Conservation (phyloP, 2,329 filamentous ascomycete genomes). For the Epichloe coenophiala region DNA sequence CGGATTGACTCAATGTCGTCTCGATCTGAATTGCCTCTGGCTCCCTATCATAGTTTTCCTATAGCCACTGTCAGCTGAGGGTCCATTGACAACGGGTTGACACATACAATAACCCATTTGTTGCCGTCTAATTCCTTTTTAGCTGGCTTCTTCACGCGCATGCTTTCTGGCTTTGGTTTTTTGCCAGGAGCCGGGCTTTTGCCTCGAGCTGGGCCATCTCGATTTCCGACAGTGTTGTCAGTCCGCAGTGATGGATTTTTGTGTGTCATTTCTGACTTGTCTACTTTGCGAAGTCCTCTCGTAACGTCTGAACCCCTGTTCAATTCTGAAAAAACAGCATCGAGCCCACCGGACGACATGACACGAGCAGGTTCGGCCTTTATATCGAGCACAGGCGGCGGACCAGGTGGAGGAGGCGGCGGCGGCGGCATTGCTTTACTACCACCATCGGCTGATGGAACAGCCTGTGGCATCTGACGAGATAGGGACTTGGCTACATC, state of each 20-base stretch:
- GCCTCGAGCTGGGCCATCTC: constrained; percentile 40
- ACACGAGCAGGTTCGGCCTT: constrained; percentile 25
- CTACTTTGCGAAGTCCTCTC: constrained; percentile 79
- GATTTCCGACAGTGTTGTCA: constrained; percentile 53
- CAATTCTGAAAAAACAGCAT: constrained; percentile 80
- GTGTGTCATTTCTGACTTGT: constrained; percentile 93
- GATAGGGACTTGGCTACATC: constrained; percentile 49
- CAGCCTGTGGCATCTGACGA: constrained; percentile 17
- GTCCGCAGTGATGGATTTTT: constrained; percentile 86
- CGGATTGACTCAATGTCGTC: constrained; percentile 70
- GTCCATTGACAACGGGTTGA: too few species aligned
- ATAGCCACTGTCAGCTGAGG: constrained; percentile 3
- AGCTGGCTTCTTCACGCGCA: constrained; percentile 71
- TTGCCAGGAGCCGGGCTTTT: constrained; percentile 84
- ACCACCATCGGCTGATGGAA: constrained; percentile 38
- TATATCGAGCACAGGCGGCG: constrained; percentile 52
- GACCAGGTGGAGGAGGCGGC: constrained; percentile 58
- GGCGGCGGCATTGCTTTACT: constrained; percentile 42
- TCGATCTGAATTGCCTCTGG: constrained; percentile 63
- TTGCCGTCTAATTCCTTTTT: constrained; percentile 72
- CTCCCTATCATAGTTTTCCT: constrained; percentile 85
- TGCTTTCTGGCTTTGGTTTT: constrained; percentile 78
- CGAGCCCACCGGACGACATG: constrained; percentile 49
- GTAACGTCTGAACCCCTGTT: constrained; percentile 87
- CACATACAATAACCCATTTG: constrained; percentile 76